phyloP scores from a whole-genome alignment of 2,329 filamentous ascomycete genomes.

The Malbranchea zuffiana region DNA sequence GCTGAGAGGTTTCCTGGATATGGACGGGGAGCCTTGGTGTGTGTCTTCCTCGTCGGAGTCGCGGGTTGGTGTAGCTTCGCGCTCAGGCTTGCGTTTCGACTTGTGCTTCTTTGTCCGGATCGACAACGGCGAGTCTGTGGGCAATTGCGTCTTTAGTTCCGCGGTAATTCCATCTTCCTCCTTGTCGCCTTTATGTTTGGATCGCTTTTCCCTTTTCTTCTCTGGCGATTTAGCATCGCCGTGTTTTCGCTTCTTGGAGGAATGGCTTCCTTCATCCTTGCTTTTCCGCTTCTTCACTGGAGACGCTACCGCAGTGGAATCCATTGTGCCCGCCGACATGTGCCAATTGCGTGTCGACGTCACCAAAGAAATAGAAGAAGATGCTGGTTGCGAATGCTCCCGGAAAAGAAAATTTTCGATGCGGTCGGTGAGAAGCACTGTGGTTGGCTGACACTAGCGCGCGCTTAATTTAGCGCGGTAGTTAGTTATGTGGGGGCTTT shows the following conservation, averaged over 20 bases:
- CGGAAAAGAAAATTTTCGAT: slow-evolving; percentile 4
- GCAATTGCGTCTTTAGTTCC: background rate
- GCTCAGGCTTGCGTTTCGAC: slow-evolving; percentile 11
- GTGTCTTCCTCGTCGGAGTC: slow-evolving; percentile 17
- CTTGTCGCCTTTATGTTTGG: slow-evolving; percentile 18
- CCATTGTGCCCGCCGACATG: slow-evolving; percentile 28
- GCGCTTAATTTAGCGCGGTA: no score
- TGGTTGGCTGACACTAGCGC: background rate
- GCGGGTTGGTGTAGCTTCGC: slow-evolving; percentile 16
- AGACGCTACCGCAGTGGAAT: slow-evolving; percentile 24
- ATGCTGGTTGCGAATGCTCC: background rate
- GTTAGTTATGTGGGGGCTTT: no score
- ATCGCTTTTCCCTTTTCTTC: slow-evolving; percentile 25
- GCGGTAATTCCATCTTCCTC: slow-evolving; percentile 1
- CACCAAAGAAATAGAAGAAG: background rate
- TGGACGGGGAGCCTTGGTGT: slow-evolving; percentile 1
- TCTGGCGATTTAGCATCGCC: slow-evolving; percentile 18
- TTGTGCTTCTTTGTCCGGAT: slow-evolving; percentile 8
- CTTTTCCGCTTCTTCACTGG: slow-evolving; percentile 35
- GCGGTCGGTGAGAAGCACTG: slow-evolving; percentile 1
- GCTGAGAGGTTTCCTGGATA: slow-evolving; percentile 6
- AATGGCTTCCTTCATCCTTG: slow-evolving; percentile 38
- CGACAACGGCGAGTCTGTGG: background rate
- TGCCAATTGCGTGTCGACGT: background rate
- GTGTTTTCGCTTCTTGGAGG: slow-evolving; percentile 37